Evolutionary conservation across 2,329 filamentous ascomycete species (phyloP), one percentile per base, ranked within the genome.

Genomic region (Ceratocystiopsis brevicomis): DNA sequence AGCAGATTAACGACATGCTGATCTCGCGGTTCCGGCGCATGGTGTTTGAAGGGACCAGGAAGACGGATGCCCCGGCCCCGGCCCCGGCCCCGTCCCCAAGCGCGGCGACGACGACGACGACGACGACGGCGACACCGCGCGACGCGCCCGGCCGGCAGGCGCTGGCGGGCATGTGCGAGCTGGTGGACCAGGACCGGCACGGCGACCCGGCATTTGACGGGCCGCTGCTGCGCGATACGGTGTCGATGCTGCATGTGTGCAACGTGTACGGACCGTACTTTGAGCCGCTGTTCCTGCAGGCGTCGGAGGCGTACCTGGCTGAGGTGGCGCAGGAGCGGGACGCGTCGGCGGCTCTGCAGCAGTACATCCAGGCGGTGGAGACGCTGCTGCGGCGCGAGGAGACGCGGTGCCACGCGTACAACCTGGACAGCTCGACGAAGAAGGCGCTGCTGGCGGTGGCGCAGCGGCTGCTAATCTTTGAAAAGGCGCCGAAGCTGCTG

Each of bases 221-320:
- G 0, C 59, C 61, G 3, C 61, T 87, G n/a, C 72, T 96, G 42
- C 76, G 72, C 49, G 76, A 83, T 44, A 71, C 81, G 0, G 74
- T 96, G 41, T 72, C 76, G 46, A 85, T 95, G 73, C 71, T 96
- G 48, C 78, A 92, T 52, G 73, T 86, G n/a, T 71, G 95, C 39
- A 76, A 78, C 43, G 74, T 88, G 4, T 98, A 96, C 57, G 73
- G 69, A 0, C 78, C 69, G 47, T 66, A 73, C 14, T 94, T 98
- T 52, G 90, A 96, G 59, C 77, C 80, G 4, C 63, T 67, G 5
- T 79, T 95, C 49, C 61, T 94, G 43, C 61, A 66, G 10, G 59
- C 70, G 6, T 90, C 88, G 0, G 68, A 73, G 43, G 55, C 61
- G 0, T 95, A 80, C 53, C 78, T 90, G 49, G 55, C 63, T 19